These are phyloP conservation scores for Apiospora sp. DNA, from an alignment of 2,329 filamentous ascomycete species.

Conservation along the genomic window DNA sequence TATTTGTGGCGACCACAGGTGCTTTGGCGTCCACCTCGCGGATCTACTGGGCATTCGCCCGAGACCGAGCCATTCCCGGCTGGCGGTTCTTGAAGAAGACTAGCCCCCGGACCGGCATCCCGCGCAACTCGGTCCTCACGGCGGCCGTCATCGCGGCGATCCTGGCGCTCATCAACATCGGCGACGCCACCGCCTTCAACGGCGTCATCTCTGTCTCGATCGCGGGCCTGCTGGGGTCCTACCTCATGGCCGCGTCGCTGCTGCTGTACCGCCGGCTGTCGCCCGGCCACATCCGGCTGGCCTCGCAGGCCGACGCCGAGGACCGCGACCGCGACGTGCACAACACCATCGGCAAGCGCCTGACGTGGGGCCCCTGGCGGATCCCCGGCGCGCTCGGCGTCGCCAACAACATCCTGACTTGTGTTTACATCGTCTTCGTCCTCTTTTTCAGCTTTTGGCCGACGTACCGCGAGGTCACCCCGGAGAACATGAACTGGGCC, in stretches of 20 bases:
- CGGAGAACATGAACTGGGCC: constrained; percentile 37
- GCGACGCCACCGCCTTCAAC: constrained; percentile 35
- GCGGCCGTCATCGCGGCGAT: constrained; percentile 33
- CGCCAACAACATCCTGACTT: constrained; percentile 35
- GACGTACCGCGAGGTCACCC: constrained; percentile 32
- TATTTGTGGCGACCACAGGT: constrained; percentile 58
- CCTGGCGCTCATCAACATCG: constrained; percentile 36
- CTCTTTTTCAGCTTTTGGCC: constrained; percentile 40
- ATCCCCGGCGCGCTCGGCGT: constrained; percentile 33
- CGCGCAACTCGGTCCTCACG: constrained; percentile 33
- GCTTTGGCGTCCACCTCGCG: constrained; percentile 65
- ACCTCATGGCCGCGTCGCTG: constrained; percentile 32
- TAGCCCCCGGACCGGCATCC: constrained; percentile 36
- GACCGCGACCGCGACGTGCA: constrained; percentile 29
- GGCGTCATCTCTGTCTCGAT: constrained; percentile 37
- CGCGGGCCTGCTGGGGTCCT: constrained; percentile 36
- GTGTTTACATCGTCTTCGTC: constrained; percentile 33
- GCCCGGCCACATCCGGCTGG: constrained; percentile 30
- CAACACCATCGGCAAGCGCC: constrained; percentile 30
- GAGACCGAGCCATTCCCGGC: constrained; percentile 36
- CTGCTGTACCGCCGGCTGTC: constrained; percentile 30
- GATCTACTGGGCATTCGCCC: constrained; percentile 61
- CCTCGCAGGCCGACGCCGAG: constrained; percentile 18
- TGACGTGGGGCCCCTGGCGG: constrained; percentile 36
- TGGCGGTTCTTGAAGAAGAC: constrained; percentile 33